These are phyloP conservation scores for Stipa capillata DNA, from an alignment of 176 grass and related monocot species.

Conservation along the genomic window DNA sequence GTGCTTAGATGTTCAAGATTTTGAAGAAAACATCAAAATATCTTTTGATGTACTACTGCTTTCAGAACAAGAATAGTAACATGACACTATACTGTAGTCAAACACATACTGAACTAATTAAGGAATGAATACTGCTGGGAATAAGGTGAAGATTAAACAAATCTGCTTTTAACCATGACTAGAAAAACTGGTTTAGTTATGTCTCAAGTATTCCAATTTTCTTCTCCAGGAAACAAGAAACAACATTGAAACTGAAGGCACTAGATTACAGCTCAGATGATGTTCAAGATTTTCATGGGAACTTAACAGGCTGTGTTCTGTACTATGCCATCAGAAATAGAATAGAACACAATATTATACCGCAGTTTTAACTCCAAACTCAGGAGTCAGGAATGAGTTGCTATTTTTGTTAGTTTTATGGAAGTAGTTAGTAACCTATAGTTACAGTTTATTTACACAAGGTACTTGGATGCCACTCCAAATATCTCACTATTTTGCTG, in stretches of 20 bases:
- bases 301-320: neutral
- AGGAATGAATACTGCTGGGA: neutral
- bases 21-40: neutral
- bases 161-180: neutral
- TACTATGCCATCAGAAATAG: neutral
- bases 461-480: neutral
- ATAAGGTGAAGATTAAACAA: neutral
- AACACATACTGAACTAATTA: neutral
- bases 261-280: neutral
- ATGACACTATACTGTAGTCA: neutral
- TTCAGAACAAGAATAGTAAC: neutral
- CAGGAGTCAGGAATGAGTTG: neutral
- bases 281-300: neutral
- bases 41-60: neutral
- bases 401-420: neutral
- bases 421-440: too few species aligned
- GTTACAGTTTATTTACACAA: neutral
- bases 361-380: neutral
- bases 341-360: neutral
- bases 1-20: neutral
- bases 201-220: too few species aligned
- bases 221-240: too few species aligned
- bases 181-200: too few species aligned
- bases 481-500: neutral
- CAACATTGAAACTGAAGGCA: too few species aligned